Base-by-base conservation (phyloP, 805 yeast genomes). In the Myxozyma vanderwaltii region DNA sequence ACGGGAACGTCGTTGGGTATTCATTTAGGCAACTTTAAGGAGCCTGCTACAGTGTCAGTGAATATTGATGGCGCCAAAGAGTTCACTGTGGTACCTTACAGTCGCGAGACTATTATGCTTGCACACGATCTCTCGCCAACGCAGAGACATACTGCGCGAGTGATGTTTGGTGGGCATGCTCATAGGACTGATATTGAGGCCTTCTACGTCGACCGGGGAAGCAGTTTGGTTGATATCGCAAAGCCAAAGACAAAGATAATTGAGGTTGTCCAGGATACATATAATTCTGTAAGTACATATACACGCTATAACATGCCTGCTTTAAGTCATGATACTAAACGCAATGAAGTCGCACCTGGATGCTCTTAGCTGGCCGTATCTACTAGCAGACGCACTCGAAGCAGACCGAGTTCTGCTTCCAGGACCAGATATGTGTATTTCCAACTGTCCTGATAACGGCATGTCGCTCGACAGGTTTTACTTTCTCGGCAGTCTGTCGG, bases 1-100 rank as follows among this genome's bases (percentile, higher is more conserved):
- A 46, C 65, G 4, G 65, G 65, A 8, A 60, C 65, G 3, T 62
- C 64, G n/a, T 53, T 62, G 26, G 61, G 58, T n/a, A 47, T 62
- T 13, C 62, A 59, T 35, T 54, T 62, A 10, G 65, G 65, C 27
- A 62, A 62, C 35, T 43, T 62, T n/a, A 51, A 43, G 21, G 61
- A 51, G 13, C 59, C 61, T 7, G 64, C 46, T 17, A 54, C 58
- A 4, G 54, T 62, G 27, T 27, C 51, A 8, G 55, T 55, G 47
- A n/a, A 33, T 15, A 48, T 62, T 4, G 65, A 62, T 40, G 33
- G 31, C 29, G 35, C 47, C 4, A 26, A 19, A n/a, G 31, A 27
- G 3, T 62, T 48, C 49, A 44, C 44, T 12, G 53, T 55, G 24
- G 43, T 62, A 10, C 65, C 65, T 13, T 62, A 62, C 44, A 64